Base-by-base conservation (phyloP, 176 grass and related monocot genomes). In the Oryza coarctata region DNA sequence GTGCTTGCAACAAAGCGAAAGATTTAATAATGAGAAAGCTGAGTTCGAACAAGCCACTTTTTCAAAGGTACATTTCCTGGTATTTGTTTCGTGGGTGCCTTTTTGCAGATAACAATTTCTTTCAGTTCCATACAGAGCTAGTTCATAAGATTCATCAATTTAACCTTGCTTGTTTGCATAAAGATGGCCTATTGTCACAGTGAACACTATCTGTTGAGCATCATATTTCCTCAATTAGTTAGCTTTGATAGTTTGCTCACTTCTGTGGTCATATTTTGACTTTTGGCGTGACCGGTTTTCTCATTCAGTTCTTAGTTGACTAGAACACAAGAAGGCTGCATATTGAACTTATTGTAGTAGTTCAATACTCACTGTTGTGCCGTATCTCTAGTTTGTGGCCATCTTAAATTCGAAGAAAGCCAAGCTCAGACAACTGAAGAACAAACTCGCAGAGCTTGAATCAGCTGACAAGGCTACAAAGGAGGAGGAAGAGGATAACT, bases 361-460 rank as follows among this genome's bases (percentile, higher is more conserved):
- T 63, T 38, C 11, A 1, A 3, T 44, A 77, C 83, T 89, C 12
- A 68, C 85, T 7, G 60, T 60, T 40, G 57, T 65, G 41, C 12
- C 33, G 13, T 83, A 45, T 13, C 40, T 89, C 68, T 84, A 95
- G 96, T 99, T 99, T 82, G 93, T 94, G 23, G 91, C 82, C 44
- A 80, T 93, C 38, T 71, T 99, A 25, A 95, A 95, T 81, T 95
- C 96, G 2, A 99, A 99, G 90, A 95, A 99, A 82, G 70, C 83
- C 84, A 95, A 94, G 68, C 89, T 99, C 63, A 87, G 88, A 73
- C 90, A 91, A 34, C 86, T 95, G 47, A 90, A 83, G 69, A 88
- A 95, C 70, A 86, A 64, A 45, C 65, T 93, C 58, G 36, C 85
- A 13, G 84, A 89, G 57, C 76, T 85, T 3, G 90, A 93, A 75